Evolutionary conservation across 208 protist species (phyloP), one percentile per base, ranked within the genome.

Genomic region (Wallacemonas sp.): DNA sequence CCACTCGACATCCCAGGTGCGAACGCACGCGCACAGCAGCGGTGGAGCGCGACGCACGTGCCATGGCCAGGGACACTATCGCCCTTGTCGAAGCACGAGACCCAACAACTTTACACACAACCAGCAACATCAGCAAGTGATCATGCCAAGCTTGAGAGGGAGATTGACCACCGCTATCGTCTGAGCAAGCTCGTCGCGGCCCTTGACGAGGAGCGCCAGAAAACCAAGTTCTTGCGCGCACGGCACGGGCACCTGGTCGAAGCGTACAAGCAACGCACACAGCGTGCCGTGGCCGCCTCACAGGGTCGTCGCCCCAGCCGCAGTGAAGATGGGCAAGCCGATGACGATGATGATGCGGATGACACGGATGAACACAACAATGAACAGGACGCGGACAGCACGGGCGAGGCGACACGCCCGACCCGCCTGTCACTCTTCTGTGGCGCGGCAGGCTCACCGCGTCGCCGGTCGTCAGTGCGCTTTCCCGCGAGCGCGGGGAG

Each of bases 121-220:
- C 16, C 12, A 6, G 8, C 54, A 5, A 41, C 21, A 38, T 44
- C 12, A 0, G n/a, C 34, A 32, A 12, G n/a, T 4, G n/a, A 23
- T 34, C 12, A 12, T 2, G 56, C 33, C 6, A 36, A 19, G 19
- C 38, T 48, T 2, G 33, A 44, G 38, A 6, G 8, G 38, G 38
- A 17, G 23, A 17, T 62, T 8, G 56, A 44, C 33, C 56, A 47
- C 56, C 56, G 39, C 38, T 48, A 62, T 44, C 56, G 56, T 23
- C 36, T 58, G 26, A 58, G 52, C 52, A 58, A 58, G 52, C 52
- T 58, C n/a, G 52, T 62, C 21, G 56, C 47, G 14, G 32, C 56
- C 17, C 38, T 62, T 2, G 38, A 48, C 38, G 56, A 44, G 38
- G 56, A 62, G 56, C 14, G 56, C 3, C 36, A 48, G 38, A 6